Percentiles rank a stretch among this genome's conserved stretches.
These are phyloP conservation scores for Plantago elongata DNA, from an alignment of 257 asterid genomes.

Conservation along the genomic window DNA sequence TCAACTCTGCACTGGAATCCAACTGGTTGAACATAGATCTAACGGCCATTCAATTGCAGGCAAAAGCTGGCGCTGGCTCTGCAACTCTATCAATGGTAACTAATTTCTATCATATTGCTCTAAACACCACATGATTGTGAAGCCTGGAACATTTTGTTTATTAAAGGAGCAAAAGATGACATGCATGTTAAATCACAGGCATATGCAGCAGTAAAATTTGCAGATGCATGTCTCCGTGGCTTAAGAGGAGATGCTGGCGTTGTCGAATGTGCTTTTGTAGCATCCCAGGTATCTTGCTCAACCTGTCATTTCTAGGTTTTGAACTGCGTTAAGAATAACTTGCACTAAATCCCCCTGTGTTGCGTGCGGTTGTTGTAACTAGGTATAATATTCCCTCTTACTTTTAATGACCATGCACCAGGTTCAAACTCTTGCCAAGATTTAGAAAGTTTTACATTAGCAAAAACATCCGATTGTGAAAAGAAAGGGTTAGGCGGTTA, in stretches of 20 bases:
- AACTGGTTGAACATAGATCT: constrained; percentile 1
- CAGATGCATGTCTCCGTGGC: constrained; percentile 82
- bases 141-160: neutral
- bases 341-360: too few relatives aligned
- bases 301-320: too few relatives aligned
- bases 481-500: too few relatives aligned
- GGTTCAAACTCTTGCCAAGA: too few relatives aligned
- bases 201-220: constrained; percentile 88
- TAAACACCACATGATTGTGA: neutral
- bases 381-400: too few relatives aligned
- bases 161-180: constrained; percentile 13
- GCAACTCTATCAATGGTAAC: constrained; percentile 85
- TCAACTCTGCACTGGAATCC: neutral
- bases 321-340: too few relatives aligned
- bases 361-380: too few relatives aligned
- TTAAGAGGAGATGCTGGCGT: constrained; percentile 75
- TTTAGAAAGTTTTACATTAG: too few relatives aligned
- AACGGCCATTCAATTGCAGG: constrained; percentile 37
- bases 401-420: too few relatives aligned
- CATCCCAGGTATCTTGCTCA: constrained; percentile 50
- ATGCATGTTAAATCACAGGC: constrained; percentile 42
- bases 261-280: constrained; percentile 73
- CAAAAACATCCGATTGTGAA: too few relatives aligned
- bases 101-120: too few relatives aligned
- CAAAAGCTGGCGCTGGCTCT: constrained; percentile 92